phyloP scores from a whole-genome alignment of 148 eudicot species.

The Chenopodium formosanum region DNA sequence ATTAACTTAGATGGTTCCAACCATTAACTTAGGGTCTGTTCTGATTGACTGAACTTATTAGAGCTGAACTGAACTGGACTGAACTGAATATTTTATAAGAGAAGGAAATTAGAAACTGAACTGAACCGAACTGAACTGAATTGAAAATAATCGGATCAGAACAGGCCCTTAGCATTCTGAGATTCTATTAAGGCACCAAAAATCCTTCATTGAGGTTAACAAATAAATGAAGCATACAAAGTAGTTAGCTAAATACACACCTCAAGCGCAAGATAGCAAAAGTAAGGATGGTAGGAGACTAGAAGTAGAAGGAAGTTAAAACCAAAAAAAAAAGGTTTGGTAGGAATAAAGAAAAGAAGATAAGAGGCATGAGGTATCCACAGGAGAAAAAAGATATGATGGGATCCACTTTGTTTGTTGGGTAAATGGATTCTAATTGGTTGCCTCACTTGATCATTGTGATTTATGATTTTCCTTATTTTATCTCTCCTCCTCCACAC shows the following conservation, averaged over 20 bases:
- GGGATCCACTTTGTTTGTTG: constrained; percentile 21
- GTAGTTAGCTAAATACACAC: not conserved
- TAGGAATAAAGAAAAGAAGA: constrained; percentile 7
- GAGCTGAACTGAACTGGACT: too few relatives aligned
- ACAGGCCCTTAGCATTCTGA: too few relatives aligned
- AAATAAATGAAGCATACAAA: too few relatives aligned
- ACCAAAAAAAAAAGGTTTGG: constrained; percentile 4
- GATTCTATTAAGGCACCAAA: too few relatives aligned
- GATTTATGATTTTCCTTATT: not conserved
- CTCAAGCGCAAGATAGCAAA: constrained; percentile 19
- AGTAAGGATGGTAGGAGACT: constrained; percentile 15
- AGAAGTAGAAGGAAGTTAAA: not conserved
- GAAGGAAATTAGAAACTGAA: too few relatives aligned
- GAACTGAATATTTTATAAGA: too few relatives aligned
- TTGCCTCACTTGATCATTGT: constrained; percentile 11
- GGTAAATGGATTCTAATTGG: constrained; percentile 10
- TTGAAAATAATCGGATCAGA: too few relatives aligned
- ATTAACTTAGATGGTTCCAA: too few relatives aligned
- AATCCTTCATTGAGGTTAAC: too few relatives aligned
- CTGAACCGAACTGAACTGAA: too few relatives aligned
- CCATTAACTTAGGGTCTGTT: too few relatives aligned
- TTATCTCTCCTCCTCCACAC: not conserved
- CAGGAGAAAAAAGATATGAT: not conserved
- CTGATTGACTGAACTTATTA: too few relatives aligned
- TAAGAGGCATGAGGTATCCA: constrained; percentile 24